Conservation (phyloP, 441 rosid genomes). For the Lagerstroemia fauriei region DNA sequence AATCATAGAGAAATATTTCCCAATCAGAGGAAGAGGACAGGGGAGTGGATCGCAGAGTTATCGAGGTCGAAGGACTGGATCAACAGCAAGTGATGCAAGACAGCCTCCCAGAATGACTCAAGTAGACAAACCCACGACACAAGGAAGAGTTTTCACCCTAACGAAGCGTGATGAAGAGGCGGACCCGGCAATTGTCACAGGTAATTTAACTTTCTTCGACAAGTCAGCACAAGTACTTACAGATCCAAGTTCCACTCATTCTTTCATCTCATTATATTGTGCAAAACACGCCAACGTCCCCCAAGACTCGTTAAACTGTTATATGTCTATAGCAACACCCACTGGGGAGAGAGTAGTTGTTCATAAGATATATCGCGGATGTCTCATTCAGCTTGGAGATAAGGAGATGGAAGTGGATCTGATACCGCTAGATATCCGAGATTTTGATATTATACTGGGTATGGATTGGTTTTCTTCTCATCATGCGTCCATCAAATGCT, state of each 20-base stretch:
- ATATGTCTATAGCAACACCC: no score
- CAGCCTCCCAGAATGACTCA: not conserved
- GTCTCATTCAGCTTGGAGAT: not conserved
- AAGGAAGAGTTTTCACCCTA: not conserved
- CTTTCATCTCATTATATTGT: no score
- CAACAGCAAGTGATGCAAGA: not conserved
- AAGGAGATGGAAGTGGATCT: not conserved
- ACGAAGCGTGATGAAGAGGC: not conserved
- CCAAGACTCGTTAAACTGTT: no score
- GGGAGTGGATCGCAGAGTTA: not conserved
- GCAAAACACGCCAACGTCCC: no score
- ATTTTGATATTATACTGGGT: not conserved
- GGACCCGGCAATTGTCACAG: not conserved
- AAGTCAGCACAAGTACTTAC: not conserved
- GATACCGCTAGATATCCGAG: not conserved
- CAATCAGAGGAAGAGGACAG: not conserved
- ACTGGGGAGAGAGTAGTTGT: no score
- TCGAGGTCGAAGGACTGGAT: not conserved
- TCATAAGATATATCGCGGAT: not conserved
- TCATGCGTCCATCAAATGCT: not conserved
- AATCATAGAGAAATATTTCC: no score
- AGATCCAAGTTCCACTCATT: no score
- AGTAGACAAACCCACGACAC: not conserved
- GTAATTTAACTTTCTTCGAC: not conserved
- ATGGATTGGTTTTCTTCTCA: not conserved